Conservation (phyloP, 768 basidiomycete genomes). For the Hericium rajendrae region DNA sequence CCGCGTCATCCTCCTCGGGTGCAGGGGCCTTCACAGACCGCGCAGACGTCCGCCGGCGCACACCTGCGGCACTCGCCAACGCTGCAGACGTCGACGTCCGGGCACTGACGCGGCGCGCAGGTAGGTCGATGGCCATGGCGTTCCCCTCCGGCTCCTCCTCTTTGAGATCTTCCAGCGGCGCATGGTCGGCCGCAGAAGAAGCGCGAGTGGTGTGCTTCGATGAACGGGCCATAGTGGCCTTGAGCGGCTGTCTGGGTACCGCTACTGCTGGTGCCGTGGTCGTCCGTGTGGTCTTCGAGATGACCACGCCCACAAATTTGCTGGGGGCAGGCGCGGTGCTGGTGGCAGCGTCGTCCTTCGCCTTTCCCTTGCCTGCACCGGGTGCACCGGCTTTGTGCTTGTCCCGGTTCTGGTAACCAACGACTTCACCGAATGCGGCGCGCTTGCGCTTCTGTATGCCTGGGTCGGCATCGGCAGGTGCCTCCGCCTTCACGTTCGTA, state of each 20-base stretch:
- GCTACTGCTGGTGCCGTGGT: slow-evolving; percentile 42
- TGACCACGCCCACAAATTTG: slow-evolving; percentile 53
- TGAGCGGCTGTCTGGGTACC: slow-evolving; percentile 29
- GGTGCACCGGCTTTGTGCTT: slow-evolving; percentile 26
- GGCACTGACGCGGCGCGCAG: slow-evolving; percentile 20
- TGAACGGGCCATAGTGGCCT: neutral
- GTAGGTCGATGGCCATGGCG: slow-evolving; percentile 34
- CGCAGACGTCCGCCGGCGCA: neutral
- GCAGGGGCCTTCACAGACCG: neutral
- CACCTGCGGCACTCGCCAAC: neutral
- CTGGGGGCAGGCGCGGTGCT: slow-evolving; percentile 23
- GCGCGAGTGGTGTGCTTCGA: slow-evolving; percentile 19
- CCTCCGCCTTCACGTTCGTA: slow-evolving; percentile 19
- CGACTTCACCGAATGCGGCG: slow-evolving; percentile 66
- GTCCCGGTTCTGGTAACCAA: slow-evolving; percentile 28
- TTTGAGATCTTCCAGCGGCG: slow-evolving; percentile 23
- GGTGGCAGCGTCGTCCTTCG: slow-evolving; percentile 22
- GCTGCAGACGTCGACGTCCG: slow-evolving; percentile 1
- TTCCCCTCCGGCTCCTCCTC: slow-evolving; percentile 31
- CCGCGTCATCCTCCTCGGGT: slow-evolving; percentile 41
- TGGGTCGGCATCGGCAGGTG: slow-evolving; percentile 36
- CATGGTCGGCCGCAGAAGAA: slow-evolving; percentile 19
- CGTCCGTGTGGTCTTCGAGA: slow-evolving; percentile 43
- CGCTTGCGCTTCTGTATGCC: slow-evolving; percentile 61
- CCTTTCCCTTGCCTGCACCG: slow-evolving; percentile 44